phyloP scores from a whole-genome alignment of 176 grass and related monocot genomes.

The Oryza australiensis region DNA sequence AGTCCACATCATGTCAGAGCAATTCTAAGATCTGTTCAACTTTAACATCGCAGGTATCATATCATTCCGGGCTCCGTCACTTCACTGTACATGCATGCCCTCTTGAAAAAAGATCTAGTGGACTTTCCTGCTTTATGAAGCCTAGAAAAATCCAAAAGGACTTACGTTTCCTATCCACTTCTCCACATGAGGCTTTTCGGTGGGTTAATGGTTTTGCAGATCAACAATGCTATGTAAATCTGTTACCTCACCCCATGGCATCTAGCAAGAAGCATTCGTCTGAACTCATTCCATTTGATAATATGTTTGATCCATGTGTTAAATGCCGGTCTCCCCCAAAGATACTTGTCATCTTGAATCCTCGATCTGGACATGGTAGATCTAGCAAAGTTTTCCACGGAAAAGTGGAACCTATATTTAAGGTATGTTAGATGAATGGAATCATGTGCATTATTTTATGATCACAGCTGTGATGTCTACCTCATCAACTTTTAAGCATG shows the following conservation, averaged over 20 bases:
- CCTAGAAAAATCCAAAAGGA: constrained; percentile 78
- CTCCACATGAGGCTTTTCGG: constrained; percentile 71
- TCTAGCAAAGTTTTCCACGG: constrained; percentile 96
- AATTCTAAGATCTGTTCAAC: constrained; percentile 31
- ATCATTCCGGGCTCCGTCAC: constrained; percentile 72
- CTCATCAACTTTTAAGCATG: constrained; percentile 9
- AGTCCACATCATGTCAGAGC: constrained; percentile 7
- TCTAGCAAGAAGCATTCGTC: constrained; percentile 82
- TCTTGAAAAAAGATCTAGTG: constrained; percentile 68
- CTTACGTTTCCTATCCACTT: constrained; percentile 79
- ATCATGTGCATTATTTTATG: constrained; percentile 30
- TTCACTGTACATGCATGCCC: constrained; percentile 91
- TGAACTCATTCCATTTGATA: constrained; percentile 68
- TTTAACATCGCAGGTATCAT: constrained; percentile 51
- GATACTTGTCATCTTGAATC: constrained; percentile 98
- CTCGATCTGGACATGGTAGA: constrained; percentile 93
- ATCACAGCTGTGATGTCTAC: background rate
- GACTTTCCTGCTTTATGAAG: constrained; percentile 83
- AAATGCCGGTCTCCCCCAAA: constrained; percentile 86
- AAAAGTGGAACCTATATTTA: constrained; percentile 99
- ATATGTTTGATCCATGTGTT: constrained; percentile 83
- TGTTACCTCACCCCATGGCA: constrained; percentile 88
- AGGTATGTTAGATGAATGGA: constrained; percentile 61
- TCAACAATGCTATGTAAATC: constrained; percentile 91
- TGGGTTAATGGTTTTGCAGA: constrained; percentile 98